Evolutionary conservation across 2,329 filamentous ascomycete genomes (phyloP).

Genomic region (Talaromyces sp.): DNA sequence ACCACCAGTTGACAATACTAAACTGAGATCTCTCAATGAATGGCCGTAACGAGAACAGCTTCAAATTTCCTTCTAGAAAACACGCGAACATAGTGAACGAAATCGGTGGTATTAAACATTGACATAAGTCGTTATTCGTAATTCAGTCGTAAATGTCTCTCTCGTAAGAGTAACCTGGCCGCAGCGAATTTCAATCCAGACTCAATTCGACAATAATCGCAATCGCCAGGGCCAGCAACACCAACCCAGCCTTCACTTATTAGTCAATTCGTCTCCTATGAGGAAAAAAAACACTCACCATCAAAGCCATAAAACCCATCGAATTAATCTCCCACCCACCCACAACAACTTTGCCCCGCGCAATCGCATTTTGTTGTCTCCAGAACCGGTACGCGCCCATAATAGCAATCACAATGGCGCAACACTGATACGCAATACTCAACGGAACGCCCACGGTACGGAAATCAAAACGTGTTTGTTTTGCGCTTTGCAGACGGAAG

Average conservation of each 20-base stretch:
- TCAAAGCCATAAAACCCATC: slow-evolving; percentile 42
- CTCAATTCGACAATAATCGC: slow-evolving; percentile 5
- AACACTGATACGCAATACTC: slow-evolving; percentile 41
- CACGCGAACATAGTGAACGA: background rate
- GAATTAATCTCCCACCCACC: slow-evolving; percentile 56
- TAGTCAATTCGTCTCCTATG: background rate
- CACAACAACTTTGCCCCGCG: slow-evolving; percentile 51
- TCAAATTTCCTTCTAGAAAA: background rate
- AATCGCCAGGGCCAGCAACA: slow-evolving; percentile 5
- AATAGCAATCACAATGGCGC: slow-evolving; percentile 47
- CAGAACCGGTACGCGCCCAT: slow-evolving; percentile 58
- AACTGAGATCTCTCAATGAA: background rate
- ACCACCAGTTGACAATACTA: too few species aligned
- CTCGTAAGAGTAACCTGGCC: background rate
- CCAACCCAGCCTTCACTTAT: slow-evolving; percentile 3
- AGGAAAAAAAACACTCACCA: slow-evolving; percentile 40
- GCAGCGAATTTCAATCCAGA: background rate
- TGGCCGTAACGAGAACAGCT: background rate
- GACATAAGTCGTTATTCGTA: background rate
- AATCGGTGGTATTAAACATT: background rate
- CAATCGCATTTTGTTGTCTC: slow-evolving; percentile 56
- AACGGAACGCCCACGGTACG: slow-evolving; percentile 58
- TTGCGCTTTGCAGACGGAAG: slow-evolving; percentile 47
- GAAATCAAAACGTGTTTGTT: slow-evolving; percentile 50
- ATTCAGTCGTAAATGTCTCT: background rate